Evolutionary conservation across 331 rosid genomes (phyloP), one percentile per base, ranked within the genome.

Genomic region (Pyrus hybrid): DNA sequence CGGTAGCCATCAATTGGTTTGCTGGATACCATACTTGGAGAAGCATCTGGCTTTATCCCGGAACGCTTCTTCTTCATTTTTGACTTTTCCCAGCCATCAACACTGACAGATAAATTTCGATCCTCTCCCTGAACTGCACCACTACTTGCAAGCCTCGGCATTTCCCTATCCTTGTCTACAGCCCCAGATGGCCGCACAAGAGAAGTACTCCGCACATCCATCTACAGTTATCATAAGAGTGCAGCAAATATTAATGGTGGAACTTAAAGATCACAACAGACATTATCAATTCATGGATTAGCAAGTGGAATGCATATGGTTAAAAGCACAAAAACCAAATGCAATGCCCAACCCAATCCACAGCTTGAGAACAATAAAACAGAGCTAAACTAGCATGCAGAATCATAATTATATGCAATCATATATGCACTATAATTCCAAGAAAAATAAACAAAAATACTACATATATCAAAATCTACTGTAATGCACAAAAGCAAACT

Each of bases 21-120:
- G 67, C 79, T 82, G 35, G 87, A 65, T 65, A 84, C 45, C 37
- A 81, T 81, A 78, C 81, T 87, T 41, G 88, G 87, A 85, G 98
- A 88, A 85, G 80, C 87, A 80, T 93, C 98, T 83, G 88, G 86
- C 82, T 93, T 91, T 85, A 93, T 93, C 76, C 86, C 96, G 35
- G 97, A 93, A 64, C 97, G 92, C 81, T 91, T 93, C 79, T 88
- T 93, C 87, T 91, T 93, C 97, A 93, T 89, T 88, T 93, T 93
- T 71, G 93, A 83, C 83, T 91, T 93, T 75, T 93, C 98, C 98
- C 98, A 93, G 77, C 98, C 92, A 80, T 91, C 98, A 70, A 85
- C 96, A 32, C 91, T 91, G 61, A 85, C 83, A 51, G 93, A 80
- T 82, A 91, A 85, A 76, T 81, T 82, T 58, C 96, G 88, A 70